Percentiles rank a stretch among this genome's conserved stretches.
phyloP scores from a whole-genome alignment of 208 protist species.

The Porcisia hertigi region DNA sequence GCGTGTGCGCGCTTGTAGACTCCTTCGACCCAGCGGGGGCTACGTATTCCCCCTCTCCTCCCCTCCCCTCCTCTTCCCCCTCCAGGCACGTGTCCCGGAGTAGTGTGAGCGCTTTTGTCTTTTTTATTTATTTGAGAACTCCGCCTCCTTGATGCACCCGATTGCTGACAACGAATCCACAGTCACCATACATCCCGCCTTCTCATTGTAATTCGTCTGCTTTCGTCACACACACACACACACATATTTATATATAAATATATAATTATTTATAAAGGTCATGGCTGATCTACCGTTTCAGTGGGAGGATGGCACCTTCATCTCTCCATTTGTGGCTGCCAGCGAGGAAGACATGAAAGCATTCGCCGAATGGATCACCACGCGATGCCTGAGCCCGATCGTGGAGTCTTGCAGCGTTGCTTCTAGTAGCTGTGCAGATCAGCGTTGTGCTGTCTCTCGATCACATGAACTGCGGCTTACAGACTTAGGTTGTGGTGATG shows the following conservation, averaged over 20 bases:
- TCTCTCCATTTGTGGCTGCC: constrained; percentile 72
- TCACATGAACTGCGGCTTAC: constrained; percentile 38
- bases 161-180: neutral
- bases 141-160: neutral
- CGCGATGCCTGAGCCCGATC: constrained; percentile 16
- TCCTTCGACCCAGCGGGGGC: no score
- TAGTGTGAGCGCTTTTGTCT: no score
- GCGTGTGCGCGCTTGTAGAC: no score
- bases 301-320: constrained; percentile 77
- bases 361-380: constrained; percentile 44
- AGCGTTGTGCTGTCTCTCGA: neutral
- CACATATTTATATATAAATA: no score
- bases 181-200: neutral
- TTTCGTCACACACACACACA: neutral
- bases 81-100: no score
- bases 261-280: no score
- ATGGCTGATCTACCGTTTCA: constrained; percentile 69
- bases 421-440: neutral
- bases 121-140: no score
- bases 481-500: constrained; percentile 79
- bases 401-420: neutral
- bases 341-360: constrained; percentile 32
- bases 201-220: neutral
- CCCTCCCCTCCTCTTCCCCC: no score
- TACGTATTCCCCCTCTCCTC: no score